Base-by-base conservation (phyloP, 2,329 filamentous ascomycete genomes). In the Gliomastix tumulicola region DNA sequence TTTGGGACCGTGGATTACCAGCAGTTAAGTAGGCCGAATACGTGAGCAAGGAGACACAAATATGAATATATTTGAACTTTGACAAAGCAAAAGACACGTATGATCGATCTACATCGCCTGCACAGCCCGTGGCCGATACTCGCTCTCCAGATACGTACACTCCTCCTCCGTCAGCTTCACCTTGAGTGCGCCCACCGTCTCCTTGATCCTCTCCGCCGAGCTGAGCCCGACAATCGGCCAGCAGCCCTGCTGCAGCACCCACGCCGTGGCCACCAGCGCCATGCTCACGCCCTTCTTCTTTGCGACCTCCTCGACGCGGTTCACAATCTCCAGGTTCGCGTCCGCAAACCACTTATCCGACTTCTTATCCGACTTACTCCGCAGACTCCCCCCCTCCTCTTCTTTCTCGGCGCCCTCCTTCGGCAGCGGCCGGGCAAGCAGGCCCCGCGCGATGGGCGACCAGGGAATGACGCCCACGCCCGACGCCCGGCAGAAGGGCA, bases 241-340 rank as follows among this genome's bases (percentile, higher is more conserved):
- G 18, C 66, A 56, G 6, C 70, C 67, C 31, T 68, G 62, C 43
- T 68, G 64, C 44, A 74, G 58, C 43, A 71, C 68, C 81, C 80
- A 85, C 4, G 77, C 78, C 37, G 80, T 65, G 2, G 79, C 72
- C 18, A 85, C 71, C 38, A 81, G 71, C 31, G 74, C 72, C 71
- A 84, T 84, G 44, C 67, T 74, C 51, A 73, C 68, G 1, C 62
- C 68, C 44, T 69, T 68, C 56, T 76, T 75, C 43, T 66, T 61
- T 0, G 78, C 74, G 12, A 82, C 44, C 51, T 81, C 70, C 53
- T 79, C 66, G 3, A 62, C 49, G 7, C 55, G 37, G 42, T 55
- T 42, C 30, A 62, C 46, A 32, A 63, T 53, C 12, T 49, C 47
- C 28, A 49, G 7, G 17, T 50, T 54, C 2, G 49, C 51, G 31